Conservation (phyloP, 208 protist species). For the Crithidia sp. region DNA sequence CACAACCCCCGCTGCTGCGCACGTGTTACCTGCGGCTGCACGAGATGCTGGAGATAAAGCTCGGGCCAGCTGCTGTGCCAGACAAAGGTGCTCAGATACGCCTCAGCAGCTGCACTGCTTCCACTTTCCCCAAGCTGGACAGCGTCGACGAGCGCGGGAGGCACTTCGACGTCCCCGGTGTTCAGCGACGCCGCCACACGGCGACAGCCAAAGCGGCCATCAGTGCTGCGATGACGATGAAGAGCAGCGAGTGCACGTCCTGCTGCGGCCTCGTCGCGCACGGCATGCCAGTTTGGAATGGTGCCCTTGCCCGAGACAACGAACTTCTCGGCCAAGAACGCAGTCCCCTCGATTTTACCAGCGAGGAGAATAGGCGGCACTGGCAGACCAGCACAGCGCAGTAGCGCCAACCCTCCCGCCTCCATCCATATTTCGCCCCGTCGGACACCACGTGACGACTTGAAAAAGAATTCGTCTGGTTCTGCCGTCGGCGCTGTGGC, state of each 20-base stretch:
- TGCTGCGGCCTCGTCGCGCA: slow-evolving; percentile 9
- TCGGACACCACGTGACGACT: slow-evolving; percentile 19
- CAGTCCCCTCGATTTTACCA: slow-evolving; percentile 13
- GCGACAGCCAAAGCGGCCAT: slow-evolving; percentile 26
- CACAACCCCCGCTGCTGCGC: slow-evolving; percentile 25
- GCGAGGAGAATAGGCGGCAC: slow-evolving; percentile 17
- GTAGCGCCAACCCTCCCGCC: slow-evolving; percentile 25
- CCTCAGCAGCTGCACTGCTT: not conserved
- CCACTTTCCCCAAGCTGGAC: no score
- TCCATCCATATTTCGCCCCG: slow-evolving; percentile 24
- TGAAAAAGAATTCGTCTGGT: slow-evolving; percentile 29
- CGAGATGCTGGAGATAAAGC: slow-evolving; percentile 20
- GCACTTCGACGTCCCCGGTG: slow-evolving; percentile 7
- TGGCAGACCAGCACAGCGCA: slow-evolving; percentile 16
- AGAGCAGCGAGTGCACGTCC: slow-evolving; percentile 23
- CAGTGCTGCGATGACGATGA: slow-evolving; percentile 22
- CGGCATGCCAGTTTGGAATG: not conserved
- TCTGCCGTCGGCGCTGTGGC: no score
- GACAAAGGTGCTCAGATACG: slow-evolving; percentile 18
- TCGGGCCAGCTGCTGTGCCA: slow-evolving; percentile 32
- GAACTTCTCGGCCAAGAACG: slow-evolving; percentile 26
- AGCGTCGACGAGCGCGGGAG: not conserved
- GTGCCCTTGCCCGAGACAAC: slow-evolving; percentile 5
- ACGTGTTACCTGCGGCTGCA: slow-evolving; percentile 20
- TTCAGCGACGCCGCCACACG: slow-evolving; percentile 17